A percentile compares a stretch with the other conserved stretches of the same genome.
phyloP scores from a whole-genome alignment of 1,284 basidiomycete genomes.

The Ceratobasidium theobromae region DNA sequence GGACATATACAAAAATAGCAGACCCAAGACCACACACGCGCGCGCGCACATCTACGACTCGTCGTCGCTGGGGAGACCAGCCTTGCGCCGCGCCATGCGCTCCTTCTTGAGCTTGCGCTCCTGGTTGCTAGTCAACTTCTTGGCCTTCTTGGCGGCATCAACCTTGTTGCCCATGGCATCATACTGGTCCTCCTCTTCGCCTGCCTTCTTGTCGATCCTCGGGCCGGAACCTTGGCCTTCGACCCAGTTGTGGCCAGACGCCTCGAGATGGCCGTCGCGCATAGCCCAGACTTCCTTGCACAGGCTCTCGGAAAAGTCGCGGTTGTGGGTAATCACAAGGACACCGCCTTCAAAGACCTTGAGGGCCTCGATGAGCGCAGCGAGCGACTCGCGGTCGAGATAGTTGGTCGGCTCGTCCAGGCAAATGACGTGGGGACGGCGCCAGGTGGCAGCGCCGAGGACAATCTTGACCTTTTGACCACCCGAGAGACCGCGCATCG shows the following conservation, averaged over 20 bases:
- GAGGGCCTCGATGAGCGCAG: conserved; percentile 93
- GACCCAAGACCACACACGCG: too few species aligned
- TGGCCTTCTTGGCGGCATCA: conserved; percentile 76
- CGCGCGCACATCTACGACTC: conserved; percentile 49
- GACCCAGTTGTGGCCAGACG: conserved; percentile 98
- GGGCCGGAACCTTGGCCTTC: conserved; percentile 93
- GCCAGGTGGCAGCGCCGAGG: conserved; percentile 97
- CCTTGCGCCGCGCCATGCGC: conserved; percentile 85
- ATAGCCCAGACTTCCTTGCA: conserved; percentile 94
- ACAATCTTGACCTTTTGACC: conserved; percentile 99
- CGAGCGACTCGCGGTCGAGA: conserved; percentile 96
- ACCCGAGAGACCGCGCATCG: conserved; percentile 96
- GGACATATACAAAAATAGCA: too few species aligned
- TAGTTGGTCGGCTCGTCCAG: conserved; percentile 96
- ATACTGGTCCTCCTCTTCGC: conserved; percentile 83
- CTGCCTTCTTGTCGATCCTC: conserved; percentile 87
- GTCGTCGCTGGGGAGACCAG: conserved; percentile 72
- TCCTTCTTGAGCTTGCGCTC: conserved; percentile 92
- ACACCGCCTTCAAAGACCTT: conserved; percentile 98
- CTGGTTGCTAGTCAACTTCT: conserved; percentile 78
- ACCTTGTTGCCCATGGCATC: conserved; percentile 98
- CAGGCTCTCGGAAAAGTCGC: conserved; percentile 95
- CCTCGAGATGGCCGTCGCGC: conserved; percentile 88
- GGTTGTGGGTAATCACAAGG: conserved; percentile 94
- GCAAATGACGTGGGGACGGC: conserved; percentile 95